Base-by-base conservation (phyloP, 805 yeast genomes). In the Spencermartinsiella europaea region DNA sequence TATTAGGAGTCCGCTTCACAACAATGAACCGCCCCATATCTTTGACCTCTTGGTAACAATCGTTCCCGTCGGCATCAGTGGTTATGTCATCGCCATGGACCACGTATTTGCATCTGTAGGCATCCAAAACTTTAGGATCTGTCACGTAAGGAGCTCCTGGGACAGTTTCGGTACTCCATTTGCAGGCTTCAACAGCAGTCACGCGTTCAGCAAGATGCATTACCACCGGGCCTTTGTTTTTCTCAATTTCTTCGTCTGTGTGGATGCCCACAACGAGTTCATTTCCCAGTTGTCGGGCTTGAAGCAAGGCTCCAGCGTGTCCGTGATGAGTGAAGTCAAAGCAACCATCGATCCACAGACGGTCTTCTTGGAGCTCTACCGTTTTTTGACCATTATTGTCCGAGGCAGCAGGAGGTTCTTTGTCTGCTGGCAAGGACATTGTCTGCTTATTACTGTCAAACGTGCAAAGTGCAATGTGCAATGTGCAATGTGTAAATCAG, bases 21-120 rank as follows among this genome's bases (percentile, higher is more conserved):
- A 87, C 88, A 17, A 82, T 75, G 62, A 91, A 86, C 54, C 91
- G 69, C n/a, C 95, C 95, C 61, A 79, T 66, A 45, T 86, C 87
- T 63, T 91, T 90, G 54, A 90, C 86, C 21, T 64, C 73, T 48
- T 84, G 83, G 67, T 93, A 93, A 59, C 97, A 88, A 67, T 93
- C 99, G 47, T 86, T 81, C 2, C 99, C 99, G 60, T 87, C 75
- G 14, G 96, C 96, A 66, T 93, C 98, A 1, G 97, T 85, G 21
- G 97, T 93, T 54, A 93, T 88, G 62, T 93, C 99, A 66, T 93
- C 99, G 4, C 99, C 99, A 65, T 93, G 99, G 8, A 93, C 96
- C n/a, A 93, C 99, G 63, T 81, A 93, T 60, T 79, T 67, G 69
- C 99, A 93, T 4, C 76, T 77, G 60, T 78, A 78, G 21, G 71